Evolutionary conservation across 2,329 filamentous ascomycete species (phyloP).

Genomic region (Phaeophleospora eucalypticola): DNA sequence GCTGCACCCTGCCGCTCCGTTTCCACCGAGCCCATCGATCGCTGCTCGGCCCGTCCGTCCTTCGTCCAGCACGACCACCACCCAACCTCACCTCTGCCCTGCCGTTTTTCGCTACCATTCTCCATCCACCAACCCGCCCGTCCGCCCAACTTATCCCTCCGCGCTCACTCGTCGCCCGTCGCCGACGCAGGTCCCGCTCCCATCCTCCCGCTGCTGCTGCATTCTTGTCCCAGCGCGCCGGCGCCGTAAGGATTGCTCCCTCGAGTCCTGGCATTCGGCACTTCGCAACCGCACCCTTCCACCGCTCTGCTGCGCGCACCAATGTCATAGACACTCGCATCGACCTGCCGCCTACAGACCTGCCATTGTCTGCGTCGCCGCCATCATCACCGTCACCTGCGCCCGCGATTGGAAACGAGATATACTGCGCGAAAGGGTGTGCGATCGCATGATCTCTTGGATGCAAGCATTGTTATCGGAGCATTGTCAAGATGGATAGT

Average conservation of each 20-base stretch:
- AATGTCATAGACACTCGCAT: background rate
- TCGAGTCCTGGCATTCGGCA: background rate
- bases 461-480: background rate
- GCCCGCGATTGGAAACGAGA: background rate
- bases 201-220: background rate
- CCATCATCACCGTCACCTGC: background rate
- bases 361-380: no score
- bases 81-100: background rate
- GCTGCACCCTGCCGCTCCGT: no score
- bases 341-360: background rate
- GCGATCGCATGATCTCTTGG: background rate
- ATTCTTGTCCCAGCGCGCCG: background rate
- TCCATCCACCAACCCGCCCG: no score
- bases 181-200: background rate
- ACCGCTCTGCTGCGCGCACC: background rate
- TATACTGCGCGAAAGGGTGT: background rate
- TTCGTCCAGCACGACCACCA: background rate
- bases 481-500: slow-evolving; percentile 39
- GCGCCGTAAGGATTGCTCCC: background rate
- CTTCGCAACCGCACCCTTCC: background rate
- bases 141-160: no score
- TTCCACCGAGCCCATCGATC: no score
- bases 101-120: no score
- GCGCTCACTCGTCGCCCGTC: no score
- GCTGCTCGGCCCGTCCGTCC: background rate